Base-by-base conservation (phyloP, 2,329 filamentous ascomycete species). In the Sporothrix protearum region DNA sequence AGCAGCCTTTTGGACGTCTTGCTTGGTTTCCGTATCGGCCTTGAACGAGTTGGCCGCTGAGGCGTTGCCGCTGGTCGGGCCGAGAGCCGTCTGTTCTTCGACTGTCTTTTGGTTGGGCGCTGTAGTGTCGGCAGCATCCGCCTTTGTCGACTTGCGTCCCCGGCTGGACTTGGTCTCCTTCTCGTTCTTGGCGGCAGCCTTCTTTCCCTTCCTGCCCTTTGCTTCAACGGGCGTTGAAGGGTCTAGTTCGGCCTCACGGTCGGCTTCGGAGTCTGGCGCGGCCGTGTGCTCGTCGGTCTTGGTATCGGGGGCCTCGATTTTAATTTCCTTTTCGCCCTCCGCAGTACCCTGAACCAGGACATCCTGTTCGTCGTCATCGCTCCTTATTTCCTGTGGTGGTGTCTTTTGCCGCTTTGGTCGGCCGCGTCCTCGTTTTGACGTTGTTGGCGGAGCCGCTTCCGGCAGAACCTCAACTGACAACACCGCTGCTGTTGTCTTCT, bases 1-100 rank as follows among this genome's bases (percentile, higher is more conserved):
- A 30, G 19, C 64, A 10, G 30, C 2, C 47, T 19, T 19, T 47
- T 42, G 14, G 16, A 5, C 57, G 36, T 75, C 77, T 64, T 77
- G 14, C 19, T 45, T 30, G 36, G 16, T 19, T 12, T 49, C 36
- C 2, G 25, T 30, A 7, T 55, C 67, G 3, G 8, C 25, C 8
- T 19, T 42, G 6, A 61, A 51, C 1, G 63, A 51, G 14, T 42
- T 22, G 12, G 22, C 2, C 2, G 25, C 47, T 3, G 45, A 45
- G 22, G 64, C 33, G 30, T 73, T 73, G 36, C 68, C 68, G 28
- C 69, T 73, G 22, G 71, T 71, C 2, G 57, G 49, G 25, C 55
- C 3, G 6, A 73, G 61, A n/a, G 49, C 30, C 42, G 55, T 36
- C 55, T 36, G 45, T 14, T 70, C 68, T 9, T 61, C 55, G 1